Evolutionary conservation across 2,329 filamentous ascomycete genomes (phyloP), one percentile per base, ranked within the genome.

Genomic region (Exophiala aquamarina): DNA sequence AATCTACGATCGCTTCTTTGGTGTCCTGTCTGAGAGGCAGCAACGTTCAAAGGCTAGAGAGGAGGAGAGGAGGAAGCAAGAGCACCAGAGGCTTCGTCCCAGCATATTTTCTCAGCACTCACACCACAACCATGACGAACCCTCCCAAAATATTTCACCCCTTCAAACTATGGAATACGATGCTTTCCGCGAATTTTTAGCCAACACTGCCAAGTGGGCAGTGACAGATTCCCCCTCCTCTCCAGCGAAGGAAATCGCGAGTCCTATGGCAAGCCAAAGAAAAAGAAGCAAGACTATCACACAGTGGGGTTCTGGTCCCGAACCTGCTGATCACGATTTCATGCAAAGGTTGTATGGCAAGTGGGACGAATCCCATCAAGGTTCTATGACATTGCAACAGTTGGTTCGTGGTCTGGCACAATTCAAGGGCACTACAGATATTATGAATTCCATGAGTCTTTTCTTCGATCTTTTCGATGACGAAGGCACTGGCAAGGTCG

Each of bases 391-490:
- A 14, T 72, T 98, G 40, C 90, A 95, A 62, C 89, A 97, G 59
- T 89, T 98, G 2, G 93, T 97, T 4, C 86, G 86, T 14, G 93
- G 93, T 0, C 75, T 98, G 36, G 91, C 92, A 2, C 83, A 87
- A 11, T 89, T 98, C 62, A 97, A 95, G 66, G 92, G 93, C 7
- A 90, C 87, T 45, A 84, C 86, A 37, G 93, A 98, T 67, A 96
- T 98, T 57, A 96, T 98, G 92, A 89, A 89, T 21, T 93, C 88
- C 49, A 97, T 98, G 62, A 93, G 84, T 50, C 97, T 97, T 69
- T 97, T 98, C 67, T 98, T 98, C 60, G 89, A 96, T 61, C 80
- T 98, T 0, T 96, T 97, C 66, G 93, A 98, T 63, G 92, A 98
- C 57, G 86, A 92, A 60, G 81, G 83, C 1, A 90, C 95, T 63